These are phyloP conservation scores for Chaetoceros tenuissimus DNA, from an alignment of 108 stramenopile species.

Conservation along the genomic window DNA sequence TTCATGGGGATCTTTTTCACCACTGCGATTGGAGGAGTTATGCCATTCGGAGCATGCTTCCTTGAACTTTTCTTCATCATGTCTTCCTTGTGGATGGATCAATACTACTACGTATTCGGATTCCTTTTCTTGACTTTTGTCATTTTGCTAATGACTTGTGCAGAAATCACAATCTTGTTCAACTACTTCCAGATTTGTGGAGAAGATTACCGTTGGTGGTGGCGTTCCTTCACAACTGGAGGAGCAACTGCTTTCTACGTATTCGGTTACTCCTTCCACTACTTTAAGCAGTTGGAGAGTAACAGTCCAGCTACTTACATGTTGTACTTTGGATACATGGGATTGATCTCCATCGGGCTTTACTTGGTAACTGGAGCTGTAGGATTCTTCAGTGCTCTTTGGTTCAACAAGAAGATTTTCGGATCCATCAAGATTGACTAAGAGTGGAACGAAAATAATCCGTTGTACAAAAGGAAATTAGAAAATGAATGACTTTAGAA, in stretches of 20 bases:
- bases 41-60: slow-evolving; percentile 96
- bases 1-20: slow-evolving; percentile 84
- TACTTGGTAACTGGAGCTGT: slow-evolving; percentile 94
- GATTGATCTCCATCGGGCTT: slow-evolving; percentile 74
- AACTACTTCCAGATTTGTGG: slow-evolving; percentile 98
- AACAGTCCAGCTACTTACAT: slow-evolving; percentile 85
- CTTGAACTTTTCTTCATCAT: slow-evolving; percentile 98
- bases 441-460: too few relatives aligned
- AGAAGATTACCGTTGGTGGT: slow-evolving; percentile 99
- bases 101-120: slow-evolving; percentile 98
- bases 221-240: slow-evolving; percentile 88
- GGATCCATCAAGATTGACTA: slow-evolving; percentile 95
- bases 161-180: slow-evolving; percentile 95
- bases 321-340: slow-evolving; percentile 99
- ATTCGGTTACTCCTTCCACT: slow-evolving; percentile 90
- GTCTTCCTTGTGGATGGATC: slow-evolving; percentile 90
- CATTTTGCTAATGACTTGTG: slow-evolving; percentile 92
- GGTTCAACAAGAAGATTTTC: slow-evolving; percentile 95
- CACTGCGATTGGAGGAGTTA: slow-evolving; percentile 86
- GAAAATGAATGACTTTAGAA: background rate
- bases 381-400: slow-evolving; percentile 82
- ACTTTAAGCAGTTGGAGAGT: slow-evolving; percentile 87
- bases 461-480: background rate
- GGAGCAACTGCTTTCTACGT: slow-evolving; percentile 93
- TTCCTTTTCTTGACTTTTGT: slow-evolving; percentile 92